Percentiles rank a stretch among this genome's conserved stretches.
These are phyloP conservation scores for Apiospora sp. DNA, from an alignment of 2,329 filamentous ascomycete species.

Conservation along the genomic window DNA sequence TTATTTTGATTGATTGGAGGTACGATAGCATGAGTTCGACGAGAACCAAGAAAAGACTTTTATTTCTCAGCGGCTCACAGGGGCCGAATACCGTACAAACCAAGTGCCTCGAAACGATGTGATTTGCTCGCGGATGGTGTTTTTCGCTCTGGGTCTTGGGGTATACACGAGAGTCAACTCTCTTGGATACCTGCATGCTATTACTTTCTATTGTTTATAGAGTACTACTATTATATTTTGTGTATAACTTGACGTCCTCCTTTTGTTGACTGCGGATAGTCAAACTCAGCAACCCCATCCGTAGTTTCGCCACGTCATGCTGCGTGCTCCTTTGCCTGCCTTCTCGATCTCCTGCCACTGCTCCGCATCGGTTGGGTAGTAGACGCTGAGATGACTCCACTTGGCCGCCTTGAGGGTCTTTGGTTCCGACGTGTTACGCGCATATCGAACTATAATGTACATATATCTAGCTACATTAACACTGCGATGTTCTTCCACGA, in stretches of 20 bases:
- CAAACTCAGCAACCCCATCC: no score
- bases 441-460: no score
- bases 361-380: conserved; percentile 82
- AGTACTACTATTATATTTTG: background rate
- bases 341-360: conserved; percentile 83
- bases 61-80: background rate
- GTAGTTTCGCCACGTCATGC: no score
- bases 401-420: conserved; percentile 64
- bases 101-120: background rate
- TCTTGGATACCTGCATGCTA: background rate
- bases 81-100: background rate
- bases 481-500: no score
- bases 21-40: conserved; percentile 17
- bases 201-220: no score
- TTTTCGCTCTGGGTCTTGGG: background rate
- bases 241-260: background rate
- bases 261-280: no score
- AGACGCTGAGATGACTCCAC: conserved; percentile 53
- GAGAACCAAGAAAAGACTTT: conserved; percentile 11
- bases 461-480: no score
- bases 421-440: no score
- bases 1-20: conserved; percentile 9
- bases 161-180: background rate
- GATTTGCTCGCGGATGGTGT: background rate
- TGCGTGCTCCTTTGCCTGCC: conserved; percentile 34